Conservation (phyloP, 805 yeast genomes). For the Pichia pseudocactophila region DNA sequence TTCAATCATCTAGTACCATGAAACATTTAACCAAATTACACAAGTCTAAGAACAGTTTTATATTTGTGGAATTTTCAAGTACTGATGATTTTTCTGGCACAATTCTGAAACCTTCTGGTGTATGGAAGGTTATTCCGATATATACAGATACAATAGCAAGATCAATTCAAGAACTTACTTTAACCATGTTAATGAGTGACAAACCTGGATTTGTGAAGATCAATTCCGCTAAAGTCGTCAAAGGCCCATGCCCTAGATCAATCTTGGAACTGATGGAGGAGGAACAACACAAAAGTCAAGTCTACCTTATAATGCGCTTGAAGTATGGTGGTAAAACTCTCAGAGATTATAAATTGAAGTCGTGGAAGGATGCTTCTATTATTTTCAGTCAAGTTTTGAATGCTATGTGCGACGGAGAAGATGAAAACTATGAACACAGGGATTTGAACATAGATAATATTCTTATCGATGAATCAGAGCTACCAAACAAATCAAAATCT, state of each 20-base stretch:
- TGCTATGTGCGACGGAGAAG: conserved; percentile 45
- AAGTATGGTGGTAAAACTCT: conserved; percentile 37
- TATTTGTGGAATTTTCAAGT: conserved; percentile 38
- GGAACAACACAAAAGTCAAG: conserved; percentile 17
- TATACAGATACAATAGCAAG: conserved; percentile 35
- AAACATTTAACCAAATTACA: conserved; percentile 8
- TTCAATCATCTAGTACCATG: conserved; percentile 9
- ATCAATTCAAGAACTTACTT: conserved; percentile 38
- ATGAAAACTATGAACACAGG: conserved; percentile 55
- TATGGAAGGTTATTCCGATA: conserved; percentile 46
- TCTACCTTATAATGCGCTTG: conserved; percentile 29
- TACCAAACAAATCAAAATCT: neutral
- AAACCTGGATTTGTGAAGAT: conserved; percentile 39
- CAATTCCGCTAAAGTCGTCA: conserved; percentile 36
- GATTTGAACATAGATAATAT: conserved; percentile 63
- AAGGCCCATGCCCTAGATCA: conserved; percentile 26
- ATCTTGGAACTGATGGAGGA: conserved; percentile 7
- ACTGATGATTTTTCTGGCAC: conserved; percentile 35
- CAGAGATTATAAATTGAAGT: conserved; percentile 32
- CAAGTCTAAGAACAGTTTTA: neutral
- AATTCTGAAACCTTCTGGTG: conserved; percentile 23
- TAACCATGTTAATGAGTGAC: conserved; percentile 32
- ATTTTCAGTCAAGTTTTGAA: conserved; percentile 48
- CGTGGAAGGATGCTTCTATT: conserved; percentile 31
- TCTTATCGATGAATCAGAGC: conserved; percentile 29